Evolutionary conservation across 805 yeast species (phyloP).

Genomic region (Candida andamanensis): DNA sequence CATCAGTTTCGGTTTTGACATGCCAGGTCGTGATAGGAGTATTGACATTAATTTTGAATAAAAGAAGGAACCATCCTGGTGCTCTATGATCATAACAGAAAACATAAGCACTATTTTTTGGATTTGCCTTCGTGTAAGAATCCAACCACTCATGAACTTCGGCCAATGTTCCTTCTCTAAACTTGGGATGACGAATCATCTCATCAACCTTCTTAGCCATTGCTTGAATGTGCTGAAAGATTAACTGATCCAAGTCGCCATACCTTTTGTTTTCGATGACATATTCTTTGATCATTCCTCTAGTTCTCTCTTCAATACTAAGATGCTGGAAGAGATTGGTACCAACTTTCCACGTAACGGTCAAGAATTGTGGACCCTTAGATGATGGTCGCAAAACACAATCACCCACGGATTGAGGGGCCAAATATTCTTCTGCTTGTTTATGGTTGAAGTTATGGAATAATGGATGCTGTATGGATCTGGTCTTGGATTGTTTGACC

Average conservation of each 20-base stretch:
- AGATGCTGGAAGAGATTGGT: conserved; percentile 88
- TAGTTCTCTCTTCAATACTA: conserved; percentile 72
- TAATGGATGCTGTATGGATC: conserved; percentile 87
- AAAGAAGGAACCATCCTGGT: conserved; percentile 89
- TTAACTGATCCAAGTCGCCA: conserved; percentile 88
- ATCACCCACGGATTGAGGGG: conserved; percentile 85
- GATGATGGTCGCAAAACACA: conserved; percentile 93
- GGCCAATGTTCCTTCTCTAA: conserved; percentile 69
- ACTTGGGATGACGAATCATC: conserved; percentile 83
- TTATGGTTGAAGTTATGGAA: conserved; percentile 75
- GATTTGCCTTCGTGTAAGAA: conserved; percentile 86
- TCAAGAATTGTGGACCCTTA: conserved; percentile 79
- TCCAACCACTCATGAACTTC: conserved; percentile 86
- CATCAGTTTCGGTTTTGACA: conserved; percentile 84
- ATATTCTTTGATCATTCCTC: conserved; percentile 53
- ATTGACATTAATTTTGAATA: conserved; percentile 74
- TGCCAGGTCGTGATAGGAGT: conserved; percentile 79
- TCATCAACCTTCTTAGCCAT: conserved; percentile 79
- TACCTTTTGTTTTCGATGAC: conserved; percentile 68
- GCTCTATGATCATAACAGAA: conserved; percentile 85
- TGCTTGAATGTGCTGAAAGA: conserved; percentile 80
- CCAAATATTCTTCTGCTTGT: conserved; percentile 91
- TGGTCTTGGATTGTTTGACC: conserved; percentile 61
- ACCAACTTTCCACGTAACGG: conserved; percentile 95
- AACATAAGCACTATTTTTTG: conserved; percentile 82